Conservation (phyloP, 2,329 filamentous ascomycete genomes). For the Hypoxylon sp. region DNA sequence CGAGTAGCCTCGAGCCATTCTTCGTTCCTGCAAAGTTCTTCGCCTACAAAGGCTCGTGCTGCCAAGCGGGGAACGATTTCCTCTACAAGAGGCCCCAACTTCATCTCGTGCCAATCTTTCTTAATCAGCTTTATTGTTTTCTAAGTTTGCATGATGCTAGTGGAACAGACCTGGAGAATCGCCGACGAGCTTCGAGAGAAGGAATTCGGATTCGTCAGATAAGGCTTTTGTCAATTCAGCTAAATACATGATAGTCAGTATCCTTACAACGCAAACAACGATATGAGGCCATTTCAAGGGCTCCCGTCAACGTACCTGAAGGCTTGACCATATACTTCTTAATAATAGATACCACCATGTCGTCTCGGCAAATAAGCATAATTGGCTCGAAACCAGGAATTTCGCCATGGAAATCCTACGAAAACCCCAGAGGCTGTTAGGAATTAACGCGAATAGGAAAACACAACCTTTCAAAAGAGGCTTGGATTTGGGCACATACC, state of each 20-base stretch:
- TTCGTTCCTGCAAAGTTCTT: slow-evolving; percentile 59
- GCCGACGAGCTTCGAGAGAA: slow-evolving; percentile 28
- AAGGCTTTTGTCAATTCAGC: slow-evolving; percentile 36
- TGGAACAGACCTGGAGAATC: slow-evolving; percentile 37
- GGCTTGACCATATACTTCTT: slow-evolving; percentile 24
- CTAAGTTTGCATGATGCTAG: background rate
- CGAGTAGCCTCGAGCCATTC: slow-evolving; percentile 60
- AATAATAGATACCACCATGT: slow-evolving; percentile 10
- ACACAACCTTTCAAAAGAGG: background rate
- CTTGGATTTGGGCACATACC: slow-evolving; percentile 34
- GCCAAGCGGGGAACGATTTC: slow-evolving; percentile 62
- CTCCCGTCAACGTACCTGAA: slow-evolving; percentile 9
- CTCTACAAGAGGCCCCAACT: slow-evolving; percentile 53
- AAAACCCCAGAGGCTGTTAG: background rate
- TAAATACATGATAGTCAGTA: slow-evolving; percentile 14
- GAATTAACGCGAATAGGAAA: background rate
- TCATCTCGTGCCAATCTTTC: slow-evolving; percentile 59
- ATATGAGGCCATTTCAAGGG: background rate
- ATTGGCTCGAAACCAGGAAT: slow-evolving; percentile 24
- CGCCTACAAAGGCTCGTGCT: slow-evolving; percentile 63
- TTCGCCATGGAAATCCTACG: slow-evolving; percentile 22
- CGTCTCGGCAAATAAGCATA: background rate
- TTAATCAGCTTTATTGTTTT: slow-evolving; percentile 10
- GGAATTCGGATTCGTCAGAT: slow-evolving; percentile 40
- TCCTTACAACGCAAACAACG: background rate